Percentiles rank a stretch among this genome's conserved stretches.
These are phyloP conservation scores for Lipomyces orientalis DNA, from an alignment of 805 yeast species.

Conservation along the genomic window DNA sequence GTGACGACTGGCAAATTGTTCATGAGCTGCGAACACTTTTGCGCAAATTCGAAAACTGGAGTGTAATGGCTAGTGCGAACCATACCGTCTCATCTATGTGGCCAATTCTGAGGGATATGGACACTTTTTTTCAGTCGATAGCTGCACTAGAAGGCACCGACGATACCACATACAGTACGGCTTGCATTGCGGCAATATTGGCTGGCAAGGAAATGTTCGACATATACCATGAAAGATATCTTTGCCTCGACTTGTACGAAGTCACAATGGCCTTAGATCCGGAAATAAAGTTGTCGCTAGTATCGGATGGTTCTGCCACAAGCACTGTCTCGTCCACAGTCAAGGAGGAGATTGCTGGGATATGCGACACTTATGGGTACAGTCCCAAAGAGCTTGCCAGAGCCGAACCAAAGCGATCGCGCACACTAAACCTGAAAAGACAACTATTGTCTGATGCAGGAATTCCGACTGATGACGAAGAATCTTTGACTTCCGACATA, in stretches of 20 bases:
- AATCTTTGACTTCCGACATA: too few relatives aligned
- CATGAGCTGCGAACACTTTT: background rate
- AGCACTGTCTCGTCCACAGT: background rate
- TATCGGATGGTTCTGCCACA: slow-evolving; percentile 2
- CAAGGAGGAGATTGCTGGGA: background rate
- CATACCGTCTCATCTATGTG: slow-evolving; percentile 1
- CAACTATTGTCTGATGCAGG: slow-evolving; percentile 7
- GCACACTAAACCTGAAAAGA: background rate
- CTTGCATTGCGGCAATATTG: background rate
- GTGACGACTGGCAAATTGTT: slow-evolving; percentile 3
- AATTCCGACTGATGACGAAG: background rate
- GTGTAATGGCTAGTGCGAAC: background rate
- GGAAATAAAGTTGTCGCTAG: background rate
- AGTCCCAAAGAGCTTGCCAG: background rate
- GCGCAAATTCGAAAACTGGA: slow-evolving; percentile 2
- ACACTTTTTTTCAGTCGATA: slow-evolving; percentile 1
- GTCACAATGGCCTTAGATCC: slow-evolving; percentile 2
- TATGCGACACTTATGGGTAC: background rate
- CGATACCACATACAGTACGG: background rate
- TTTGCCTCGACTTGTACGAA: slow-evolving; percentile 3
- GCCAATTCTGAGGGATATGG: slow-evolving; percentile 4
- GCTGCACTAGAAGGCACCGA: background rate
- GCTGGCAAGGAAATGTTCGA: background rate
- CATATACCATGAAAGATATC: slow-evolving; percentile 4
- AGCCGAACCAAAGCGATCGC: slow-evolving; percentile 1